Conservation (phyloP, 2,329 filamentous ascomycete genomes). For the Pseudogymnoascus sp. region DNA sequence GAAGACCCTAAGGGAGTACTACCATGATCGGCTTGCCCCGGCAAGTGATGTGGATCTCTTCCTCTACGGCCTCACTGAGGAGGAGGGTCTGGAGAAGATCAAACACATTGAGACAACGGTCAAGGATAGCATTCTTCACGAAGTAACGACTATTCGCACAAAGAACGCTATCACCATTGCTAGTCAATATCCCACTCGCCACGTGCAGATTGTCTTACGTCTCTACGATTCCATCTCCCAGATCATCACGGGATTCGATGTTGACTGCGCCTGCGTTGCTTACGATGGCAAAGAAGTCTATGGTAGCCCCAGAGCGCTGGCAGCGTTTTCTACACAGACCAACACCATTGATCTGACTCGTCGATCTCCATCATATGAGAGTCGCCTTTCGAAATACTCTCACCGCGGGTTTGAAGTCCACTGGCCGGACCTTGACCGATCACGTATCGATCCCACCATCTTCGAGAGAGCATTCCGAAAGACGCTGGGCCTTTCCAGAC, state of each 20-base stretch:
- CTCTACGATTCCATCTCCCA: slow-evolving; percentile 79
- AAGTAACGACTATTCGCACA: slow-evolving; percentile 75
- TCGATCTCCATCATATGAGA: slow-evolving; percentile 80
- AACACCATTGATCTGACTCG: slow-evolving; percentile 74
- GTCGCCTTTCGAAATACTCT: slow-evolving; percentile 76
- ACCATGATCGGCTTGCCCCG: slow-evolving; percentile 72
- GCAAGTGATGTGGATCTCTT: slow-evolving; percentile 85
- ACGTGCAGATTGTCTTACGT: slow-evolving; percentile 75
- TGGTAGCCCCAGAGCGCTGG: slow-evolving; percentile 66
- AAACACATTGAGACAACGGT: slow-evolving; percentile 70
- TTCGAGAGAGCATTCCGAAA: slow-evolving; percentile 73
- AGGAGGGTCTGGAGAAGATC: slow-evolving; percentile 75
- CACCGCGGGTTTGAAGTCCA: slow-evolving; percentile 78
- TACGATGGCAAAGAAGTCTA: slow-evolving; percentile 78
- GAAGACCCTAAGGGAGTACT: slow-evolving; percentile 60
- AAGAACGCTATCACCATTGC: slow-evolving; percentile 84
- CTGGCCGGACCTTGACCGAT: slow-evolving; percentile 66
- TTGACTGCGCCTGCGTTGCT: slow-evolving; percentile 74
- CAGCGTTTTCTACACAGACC: slow-evolving; percentile 71
- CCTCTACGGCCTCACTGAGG: slow-evolving; percentile 68
- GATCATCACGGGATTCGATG: slow-evolving; percentile 81
- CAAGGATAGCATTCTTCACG: slow-evolving; percentile 68
- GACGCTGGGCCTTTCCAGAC: slow-evolving; percentile 67
- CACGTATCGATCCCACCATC: slow-evolving; percentile 75
- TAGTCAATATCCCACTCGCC: slow-evolving; percentile 73